Base-by-base conservation (phyloP, 495 filamentous ascomycete genomes). In the Polyplosphaeria fusca region DNA sequence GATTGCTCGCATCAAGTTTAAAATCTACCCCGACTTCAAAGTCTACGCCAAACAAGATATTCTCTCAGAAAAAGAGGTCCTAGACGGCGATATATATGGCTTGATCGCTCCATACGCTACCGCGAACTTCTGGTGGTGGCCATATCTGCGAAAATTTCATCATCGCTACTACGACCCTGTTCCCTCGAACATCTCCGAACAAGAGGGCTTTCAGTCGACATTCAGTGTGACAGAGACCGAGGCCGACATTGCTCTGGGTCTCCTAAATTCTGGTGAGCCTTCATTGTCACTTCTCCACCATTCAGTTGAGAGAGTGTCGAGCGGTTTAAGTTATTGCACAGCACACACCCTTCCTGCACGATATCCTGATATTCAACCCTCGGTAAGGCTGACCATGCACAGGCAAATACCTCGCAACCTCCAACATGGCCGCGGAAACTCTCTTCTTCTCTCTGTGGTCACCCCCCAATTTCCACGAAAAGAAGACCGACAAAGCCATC, bases 51-150 rank as follows among this genome's bases (percentile, higher is more conserved):
- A 70, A 55, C 76, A 78, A 52, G 61, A 71, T 39, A 78, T 24
- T 35, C 52, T 76, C 18, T 63, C 69, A 13, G 76, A 78, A 56
- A 71, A 70, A 25, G 74, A 75, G 28, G 72, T 78, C 4, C 60
- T 78, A 2, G 65, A 76, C 32, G 74, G 74, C 0, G 73, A 78
- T 48, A 75, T 78, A 16, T 76, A 76, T 24, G 71, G 70, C 32
- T 44, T 78, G 52, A 76, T 78, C 28, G 69, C 73, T 11, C 76
- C 76, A 13, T 78, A 77, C 54, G 73, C 74, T 9, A 78, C 76
- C 0, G 76, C 75, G 3, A 78, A 78, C 35, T 64, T 78, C 16
- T 78, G 76, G 76, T 78, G 73, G 73, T 78, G 76, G 76, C 76
- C 76, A 0, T 76, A 75, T 57, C 64, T 71, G 44, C 65, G 62